Evolutionary conservation across 805 yeast genomes (phyloP), one percentile per base, ranked within the genome.

Genomic region (Zygoascus flipseniorum): DNA sequence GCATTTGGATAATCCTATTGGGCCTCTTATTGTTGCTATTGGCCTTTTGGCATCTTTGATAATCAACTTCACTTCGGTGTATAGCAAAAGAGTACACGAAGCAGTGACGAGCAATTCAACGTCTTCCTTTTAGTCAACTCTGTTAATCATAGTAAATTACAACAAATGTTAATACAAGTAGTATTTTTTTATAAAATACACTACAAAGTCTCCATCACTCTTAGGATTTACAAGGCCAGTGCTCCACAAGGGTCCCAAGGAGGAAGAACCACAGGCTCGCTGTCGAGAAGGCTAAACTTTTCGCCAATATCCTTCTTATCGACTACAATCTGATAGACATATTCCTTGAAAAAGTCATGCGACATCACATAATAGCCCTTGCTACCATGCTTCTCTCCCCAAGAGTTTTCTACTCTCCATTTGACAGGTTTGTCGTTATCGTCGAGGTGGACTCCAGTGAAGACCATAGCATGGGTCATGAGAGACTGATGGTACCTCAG

Each of bases 391-490:
- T 79, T 83, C 55, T 78, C 76, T 57, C 89, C 88, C 89, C 89
- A 84, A 9, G 87, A 82, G 71, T 85, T 84, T 67, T 84, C 88
- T 45, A 84, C 88, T 62, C 83, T 74, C 76, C 85, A 84, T 58
- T 88, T 74, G 20, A 78, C 69, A 26, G 89, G 87, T 55, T 76
- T 72, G 6, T 82, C 83, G 20, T 70, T 62, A 11, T 44, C 47
- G 59, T 83, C 88, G 39, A 88, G 71, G 67, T 87, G 89, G 47
- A 86, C 92, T 32, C 82, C 96, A 11, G 89, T 83, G 62, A 88
- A 79, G 20, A 82, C 76, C 96, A 88, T 88, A 39, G 96, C 96
- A 64, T 88, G 96, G 14, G 95, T 88, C 95, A 88, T 86, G 58
- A 81, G 72, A 23, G 89, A 83, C 58, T 87, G 82, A 54, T 81